Evolutionary conservation across 768 basidiomycete genomes (phyloP).

Genomic region (Postia placenta): DNA sequence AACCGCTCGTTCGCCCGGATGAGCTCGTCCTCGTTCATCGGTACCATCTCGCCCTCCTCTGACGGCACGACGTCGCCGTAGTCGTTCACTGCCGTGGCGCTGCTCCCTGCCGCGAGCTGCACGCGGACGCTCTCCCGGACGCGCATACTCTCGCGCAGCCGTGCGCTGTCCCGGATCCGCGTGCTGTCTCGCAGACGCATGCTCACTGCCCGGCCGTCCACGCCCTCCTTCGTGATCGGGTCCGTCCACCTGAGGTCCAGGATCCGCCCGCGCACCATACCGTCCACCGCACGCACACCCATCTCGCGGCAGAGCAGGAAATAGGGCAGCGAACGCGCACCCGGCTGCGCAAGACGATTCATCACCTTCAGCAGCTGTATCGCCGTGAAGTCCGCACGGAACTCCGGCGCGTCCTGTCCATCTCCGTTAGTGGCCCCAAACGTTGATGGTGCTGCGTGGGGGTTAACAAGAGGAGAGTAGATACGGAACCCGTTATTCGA

Average conservation of each 20-base stretch:
- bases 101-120: conserved; percentile 24
- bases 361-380: conserved; percentile 79
- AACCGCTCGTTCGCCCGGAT: conserved; percentile 37
- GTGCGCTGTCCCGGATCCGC: conserved; percentile 14
- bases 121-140: conserved; percentile 8
- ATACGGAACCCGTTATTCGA: conserved; percentile 28
- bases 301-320: conserved; percentile 79
- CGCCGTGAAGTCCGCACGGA: conserved; percentile 65
- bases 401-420: conserved; percentile 33
- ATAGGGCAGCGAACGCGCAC: conserved; percentile 63
- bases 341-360: conserved; percentile 64
- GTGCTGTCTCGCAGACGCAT: conserved; percentile 17
- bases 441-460: conserved; percentile 19
- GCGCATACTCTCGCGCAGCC: conserved; percentile 19
- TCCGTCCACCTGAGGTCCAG: conserved; percentile 77
- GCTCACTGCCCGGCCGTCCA: conserved; percentile 22
- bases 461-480: conserved; percentile 28
- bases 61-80: conserved; percentile 28
- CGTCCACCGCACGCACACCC: conserved; percentile 80
- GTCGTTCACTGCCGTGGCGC: conserved; percentile 33
- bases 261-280: conserved; percentile 75
- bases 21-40: conserved; percentile 38
- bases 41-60: conserved; percentile 44
- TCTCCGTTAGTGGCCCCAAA: conserved; percentile 9
- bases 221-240: conserved; percentile 50